Percentiles rank a stretch among this genome's conserved stretches.
phyloP scores from a whole-genome alignment of 371 early-diverging fungal genomes.

The Capillidium heterosporum region DNA sequence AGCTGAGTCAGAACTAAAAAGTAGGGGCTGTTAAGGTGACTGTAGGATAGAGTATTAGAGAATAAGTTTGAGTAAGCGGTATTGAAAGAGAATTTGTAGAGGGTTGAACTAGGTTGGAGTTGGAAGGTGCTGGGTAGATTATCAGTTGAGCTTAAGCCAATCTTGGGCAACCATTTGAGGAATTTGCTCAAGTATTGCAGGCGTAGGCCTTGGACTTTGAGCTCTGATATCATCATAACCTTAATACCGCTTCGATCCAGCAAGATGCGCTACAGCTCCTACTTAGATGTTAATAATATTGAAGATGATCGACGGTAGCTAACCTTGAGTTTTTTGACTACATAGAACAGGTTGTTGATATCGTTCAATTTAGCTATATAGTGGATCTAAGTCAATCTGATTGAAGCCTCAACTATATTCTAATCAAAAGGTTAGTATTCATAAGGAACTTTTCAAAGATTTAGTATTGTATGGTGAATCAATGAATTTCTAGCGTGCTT shows the following conservation, averaged over 20 bases:
- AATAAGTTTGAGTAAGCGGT: background rate
- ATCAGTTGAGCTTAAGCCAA: too few relatives aligned
- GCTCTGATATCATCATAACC: too few relatives aligned
- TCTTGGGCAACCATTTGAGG: too few relatives aligned
- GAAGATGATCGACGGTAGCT: too few relatives aligned
- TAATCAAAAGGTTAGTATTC: too few relatives aligned
- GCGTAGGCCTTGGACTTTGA: too few relatives aligned
- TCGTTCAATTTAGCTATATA: conserved; percentile 49
- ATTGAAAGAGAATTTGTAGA: background rate
- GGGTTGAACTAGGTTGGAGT: background rate
- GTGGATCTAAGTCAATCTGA: conserved; percentile 61
- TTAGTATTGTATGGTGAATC: conserved; percentile 13
- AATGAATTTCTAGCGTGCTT: conserved; percentile 47
- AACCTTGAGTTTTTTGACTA: conserved; percentile 7
- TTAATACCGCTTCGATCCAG: too few relatives aligned
- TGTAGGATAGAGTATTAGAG: background rate
- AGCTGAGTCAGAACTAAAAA: conserved; percentile 44
- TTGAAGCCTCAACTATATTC: conserved; percentile 28
- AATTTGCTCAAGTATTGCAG: too few relatives aligned
- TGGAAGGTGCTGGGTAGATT: too few relatives aligned
- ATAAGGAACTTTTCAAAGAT: too few relatives aligned
- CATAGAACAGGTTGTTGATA: background rate
- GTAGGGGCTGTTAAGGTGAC: background rate
- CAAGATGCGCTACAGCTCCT: too few relatives aligned
- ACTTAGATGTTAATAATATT: too few relatives aligned